Evolutionary conservation across 2,329 filamentous ascomycete species (phyloP).

Genomic region (Aspergillus novofumigatus): DNA sequence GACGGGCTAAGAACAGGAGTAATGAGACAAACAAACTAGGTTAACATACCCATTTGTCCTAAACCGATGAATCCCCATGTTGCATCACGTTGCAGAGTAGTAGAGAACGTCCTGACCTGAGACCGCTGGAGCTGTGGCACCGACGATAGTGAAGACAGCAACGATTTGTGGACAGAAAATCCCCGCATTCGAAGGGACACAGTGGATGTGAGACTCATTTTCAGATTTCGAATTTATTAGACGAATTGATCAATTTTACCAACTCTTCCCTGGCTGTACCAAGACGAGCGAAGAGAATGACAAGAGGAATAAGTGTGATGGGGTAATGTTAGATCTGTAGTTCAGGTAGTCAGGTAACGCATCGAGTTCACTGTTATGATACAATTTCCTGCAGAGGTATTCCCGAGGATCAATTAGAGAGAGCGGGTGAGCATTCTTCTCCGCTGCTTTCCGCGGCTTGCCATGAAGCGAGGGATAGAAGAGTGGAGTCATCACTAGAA

Average conservation of each 20-base stretch:
- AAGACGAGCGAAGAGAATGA: not conserved
- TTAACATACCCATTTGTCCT: slow-evolving; percentile 55
- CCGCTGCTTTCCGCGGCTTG: not conserved
- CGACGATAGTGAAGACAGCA: not conserved
- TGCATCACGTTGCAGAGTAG: slow-evolving; percentile 41
- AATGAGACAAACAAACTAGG: not conserved
- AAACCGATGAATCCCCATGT: slow-evolving; percentile 59
- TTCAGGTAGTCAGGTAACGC: not conserved
- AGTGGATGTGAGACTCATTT: slow-evolving; percentile 14
- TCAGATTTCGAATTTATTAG: not conserved
- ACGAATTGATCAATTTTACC: not conserved
- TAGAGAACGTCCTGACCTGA: slow-evolving; percentile 42
- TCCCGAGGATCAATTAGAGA: not conserved
- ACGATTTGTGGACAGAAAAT: slow-evolving; percentile 4
- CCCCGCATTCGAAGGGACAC: slow-evolving; percentile 12
- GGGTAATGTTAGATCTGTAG: not conserved
- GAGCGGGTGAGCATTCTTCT: not conserved
- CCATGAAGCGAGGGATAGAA: not conserved
- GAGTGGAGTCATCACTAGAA: no score
- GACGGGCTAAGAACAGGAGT: not conserved
- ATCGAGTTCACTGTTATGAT: not conserved
- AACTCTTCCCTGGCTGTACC: not conserved
- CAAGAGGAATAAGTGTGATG: not conserved
- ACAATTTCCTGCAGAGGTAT: not conserved
- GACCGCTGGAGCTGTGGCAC: not conserved